These are phyloP conservation scores for Saturnispora galanensis DNA, from an alignment of 805 yeast genomes.

Conservation along the genomic window DNA sequence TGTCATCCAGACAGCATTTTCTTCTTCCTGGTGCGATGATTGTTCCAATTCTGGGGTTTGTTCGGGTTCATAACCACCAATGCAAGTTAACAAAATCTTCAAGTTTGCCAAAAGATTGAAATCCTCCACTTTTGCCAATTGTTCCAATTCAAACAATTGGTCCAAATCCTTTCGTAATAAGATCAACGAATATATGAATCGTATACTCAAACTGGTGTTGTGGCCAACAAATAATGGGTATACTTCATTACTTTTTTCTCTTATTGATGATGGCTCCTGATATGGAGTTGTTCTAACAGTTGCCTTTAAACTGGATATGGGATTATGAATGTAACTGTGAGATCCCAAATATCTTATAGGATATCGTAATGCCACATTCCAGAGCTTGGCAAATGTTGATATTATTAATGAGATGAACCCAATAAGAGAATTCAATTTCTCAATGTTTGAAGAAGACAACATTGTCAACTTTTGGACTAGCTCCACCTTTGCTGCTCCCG, in stretches of 20 bases:
- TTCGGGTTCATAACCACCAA: constrained; percentile 8
- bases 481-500: constrained; percentile 5
- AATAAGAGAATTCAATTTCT: constrained; percentile 37
- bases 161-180: constrained; percentile 39
- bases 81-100: constrained; percentile 27
- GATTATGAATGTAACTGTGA: constrained; percentile 38
- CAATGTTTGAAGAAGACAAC: constrained; percentile 26
- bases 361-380: constrained; percentile 37
- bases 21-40: no score
- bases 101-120: constrained; percentile 26
- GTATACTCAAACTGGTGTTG: constrained; percentile 25
- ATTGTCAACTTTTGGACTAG: constrained; percentile 12
- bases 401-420: constrained; percentile 39
- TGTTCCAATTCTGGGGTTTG: neutral
- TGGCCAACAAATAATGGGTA: constrained; percentile 46
- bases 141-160: constrained; percentile 29
- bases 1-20: neutral
- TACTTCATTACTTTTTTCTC: constrained; percentile 19
- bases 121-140: constrained; percentile 23
- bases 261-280: neutral
- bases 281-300: neutral
- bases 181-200: constrained; percentile 42
- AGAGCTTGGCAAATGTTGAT: constrained; percentile 30
- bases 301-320: constrained; percentile 29
- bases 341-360: constrained; percentile 41